Evolutionary conservation across 768 basidiomycete genomes (phyloP).

Genomic region (Lactarius vividus): DNA sequence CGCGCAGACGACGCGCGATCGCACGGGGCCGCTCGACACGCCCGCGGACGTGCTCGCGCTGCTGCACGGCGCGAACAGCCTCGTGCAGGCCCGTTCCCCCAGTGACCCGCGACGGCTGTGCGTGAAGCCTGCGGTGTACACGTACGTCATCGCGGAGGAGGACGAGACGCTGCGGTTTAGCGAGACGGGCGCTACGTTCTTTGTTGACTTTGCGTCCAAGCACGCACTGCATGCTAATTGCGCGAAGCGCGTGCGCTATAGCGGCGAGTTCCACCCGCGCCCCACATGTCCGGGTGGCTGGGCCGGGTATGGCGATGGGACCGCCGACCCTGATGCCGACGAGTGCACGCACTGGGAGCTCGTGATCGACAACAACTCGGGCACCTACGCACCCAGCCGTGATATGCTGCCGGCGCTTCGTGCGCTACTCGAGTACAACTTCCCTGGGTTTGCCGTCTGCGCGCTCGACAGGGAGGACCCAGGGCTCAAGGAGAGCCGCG

Average conservation of each 20-base stretch:
- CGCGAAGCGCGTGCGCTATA: conserved; percentile 60
- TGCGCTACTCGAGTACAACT: conserved; percentile 68
- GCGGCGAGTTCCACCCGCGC: conserved; percentile 77
- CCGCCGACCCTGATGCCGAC: conserved; percentile 49
- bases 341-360: conserved; percentile 58
- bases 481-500: conserved; percentile 53
- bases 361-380: conserved; percentile 83
- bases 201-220: conserved; percentile 83
- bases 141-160: conserved; percentile 74
- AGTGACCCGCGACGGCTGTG: conserved; percentile 68
- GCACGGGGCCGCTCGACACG: conserved; percentile 55
- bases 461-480: conserved; percentile 57
- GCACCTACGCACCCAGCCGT: conserved; percentile 78
- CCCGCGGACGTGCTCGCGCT: conserved; percentile 49
- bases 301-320: conserved; percentile 56
- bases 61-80: conserved; percentile 42
- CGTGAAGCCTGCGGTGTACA: conserved; percentile 81
- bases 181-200: conserved; percentile 84
- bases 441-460: conserved; percentile 57
- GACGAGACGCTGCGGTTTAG: conserved; percentile 81
- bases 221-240: conserved; percentile 84
- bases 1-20: conserved; percentile 60
- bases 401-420: conserved; percentile 58
- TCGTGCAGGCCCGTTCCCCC: neutral
- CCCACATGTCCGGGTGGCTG: conserved; percentile 56